Percentiles rank a stretch among this genome's conserved stretches.
These are phyloP conservation scores for Tolypocladium amazonense DNA, from an alignment of 2,329 filamentous ascomycete genomes.

Conservation along the genomic window DNA sequence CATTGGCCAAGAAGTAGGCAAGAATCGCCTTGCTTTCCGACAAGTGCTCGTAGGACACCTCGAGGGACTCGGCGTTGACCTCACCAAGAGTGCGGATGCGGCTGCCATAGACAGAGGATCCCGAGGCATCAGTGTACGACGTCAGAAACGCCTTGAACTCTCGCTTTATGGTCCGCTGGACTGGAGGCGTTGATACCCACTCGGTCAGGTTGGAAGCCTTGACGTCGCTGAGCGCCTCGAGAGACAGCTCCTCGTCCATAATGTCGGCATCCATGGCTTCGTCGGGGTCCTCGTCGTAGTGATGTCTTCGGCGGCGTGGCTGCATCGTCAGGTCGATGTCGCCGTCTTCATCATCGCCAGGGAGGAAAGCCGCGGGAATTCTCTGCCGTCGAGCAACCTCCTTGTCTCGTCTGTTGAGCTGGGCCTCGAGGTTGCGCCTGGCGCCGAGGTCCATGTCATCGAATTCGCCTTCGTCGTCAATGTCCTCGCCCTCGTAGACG, in stretches of 20 bases:
- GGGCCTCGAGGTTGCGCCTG: conserved; percentile 60
- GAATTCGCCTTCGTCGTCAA: conserved; percentile 71
- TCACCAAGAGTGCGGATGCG: conserved; percentile 94
- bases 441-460: conserved; percentile 56
- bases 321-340: conserved; percentile 78
- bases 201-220: conserved; percentile 90
- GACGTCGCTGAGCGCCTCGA: conserved; percentile 84
- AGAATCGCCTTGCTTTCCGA: conserved; percentile 84
- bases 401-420: conserved; percentile 62
- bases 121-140: conserved; percentile 83
- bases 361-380: conserved; percentile 63
- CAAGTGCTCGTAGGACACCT: conserved; percentile 91
- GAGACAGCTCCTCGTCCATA: conserved; percentile 88
- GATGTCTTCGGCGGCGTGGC: conserved; percentile 72
- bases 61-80: conserved; percentile 89
- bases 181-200: conserved; percentile 84
- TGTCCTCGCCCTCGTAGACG: conserved; percentile 56
- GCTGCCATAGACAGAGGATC: conserved; percentile 87
- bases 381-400: conserved; percentile 57
- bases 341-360: conserved; percentile 75
- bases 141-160: conserved; percentile 98
- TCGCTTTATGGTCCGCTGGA: conserved; percentile 85
- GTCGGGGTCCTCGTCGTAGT: conserved; percentile 90
- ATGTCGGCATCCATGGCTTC: conserved; percentile 88
- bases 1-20: conserved; percentile 92